Evolutionary conservation across 768 basidiomycete genomes (phyloP).

Genomic region (Hypsizygus marmoreus): DNA sequence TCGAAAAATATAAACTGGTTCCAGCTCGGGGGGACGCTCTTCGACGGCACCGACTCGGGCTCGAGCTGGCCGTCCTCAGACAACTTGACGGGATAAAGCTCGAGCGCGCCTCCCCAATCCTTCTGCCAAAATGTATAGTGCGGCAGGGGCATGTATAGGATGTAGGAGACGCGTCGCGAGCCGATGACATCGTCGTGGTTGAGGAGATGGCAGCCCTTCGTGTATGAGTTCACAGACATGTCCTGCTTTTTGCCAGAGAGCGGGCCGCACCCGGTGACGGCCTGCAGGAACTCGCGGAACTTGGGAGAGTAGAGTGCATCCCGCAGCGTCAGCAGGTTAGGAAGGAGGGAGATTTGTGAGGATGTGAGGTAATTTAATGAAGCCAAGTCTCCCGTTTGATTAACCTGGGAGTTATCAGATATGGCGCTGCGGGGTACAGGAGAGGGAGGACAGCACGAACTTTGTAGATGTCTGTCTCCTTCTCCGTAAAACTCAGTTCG

Average conservation of each 20-base stretch:
- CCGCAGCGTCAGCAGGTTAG: constrained; percentile 77
- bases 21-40: constrained; percentile 78
- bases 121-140: constrained; percentile 76
- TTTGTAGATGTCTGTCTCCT: constrained; percentile 99
- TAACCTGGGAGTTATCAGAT: constrained; percentile 56
- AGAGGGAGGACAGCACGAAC: constrained; percentile 36
- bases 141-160: constrained; percentile 92
- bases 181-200: constrained; percentile 99
- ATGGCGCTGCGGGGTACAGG: constrained; percentile 8
- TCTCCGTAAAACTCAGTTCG: constrained; percentile 84
- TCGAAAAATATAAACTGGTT: constrained; percentile 88
- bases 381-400: constrained; percentile 96
- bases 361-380: constrained; percentile 86
- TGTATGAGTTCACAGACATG: constrained; percentile 93
- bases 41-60: constrained; percentile 65
- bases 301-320: constrained; percentile 86
- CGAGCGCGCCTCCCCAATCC: constrained; percentile 92
- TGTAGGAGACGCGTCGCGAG: constrained; percentile 90
- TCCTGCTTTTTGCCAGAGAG: constrained; percentile 92
- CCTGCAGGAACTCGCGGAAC: constrained; percentile 81
- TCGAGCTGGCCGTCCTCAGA: constrained; percentile 68
- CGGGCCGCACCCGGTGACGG: constrained; percentile 90
- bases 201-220: constrained; percentile 88
- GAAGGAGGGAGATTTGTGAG: constrained; percentile 76
- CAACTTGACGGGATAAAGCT: constrained; percentile 78